These are phyloP conservation scores for Bonia amplexicaulis DNA, from an alignment of 176 grass and related monocot species.

Conservation along the genomic window DNA sequence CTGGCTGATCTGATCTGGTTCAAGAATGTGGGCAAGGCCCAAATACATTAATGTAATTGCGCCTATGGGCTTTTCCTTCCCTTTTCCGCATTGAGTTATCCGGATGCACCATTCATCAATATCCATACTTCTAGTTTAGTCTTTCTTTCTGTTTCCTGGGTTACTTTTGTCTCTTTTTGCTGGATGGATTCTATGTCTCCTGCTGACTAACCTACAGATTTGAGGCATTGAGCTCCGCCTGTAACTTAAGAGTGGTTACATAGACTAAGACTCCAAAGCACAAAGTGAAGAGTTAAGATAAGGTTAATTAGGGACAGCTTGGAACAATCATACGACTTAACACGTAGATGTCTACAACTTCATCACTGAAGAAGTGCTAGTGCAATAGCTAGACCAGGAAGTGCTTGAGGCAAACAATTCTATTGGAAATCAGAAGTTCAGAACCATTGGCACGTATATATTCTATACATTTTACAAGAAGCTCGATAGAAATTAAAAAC, in stretches of 20 bases:
- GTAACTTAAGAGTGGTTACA: conserved; percentile 26
- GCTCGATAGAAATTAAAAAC: neutral
- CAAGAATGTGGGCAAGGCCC: conserved; percentile 15
- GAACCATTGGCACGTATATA: neutral
- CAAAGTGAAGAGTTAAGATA: conserved; percentile 33
- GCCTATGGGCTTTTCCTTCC: neutral
- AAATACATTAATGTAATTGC: conserved; percentile 11
- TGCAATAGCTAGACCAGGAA: neutral
- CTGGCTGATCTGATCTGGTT: neutral
- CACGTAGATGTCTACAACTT: conserved; percentile 42
- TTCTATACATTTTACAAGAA: conserved; percentile 11
- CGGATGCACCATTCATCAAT: neutral
- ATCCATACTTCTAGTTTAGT: neutral
- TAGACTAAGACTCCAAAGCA: conserved; percentile 32
- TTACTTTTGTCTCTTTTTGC: conserved; percentile 19
- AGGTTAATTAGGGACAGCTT: conserved; percentile 34
- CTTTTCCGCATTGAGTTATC: conserved; percentile 8
- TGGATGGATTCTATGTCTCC: neutral
- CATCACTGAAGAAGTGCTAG: conserved; percentile 10
- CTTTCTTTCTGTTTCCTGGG: neutral
- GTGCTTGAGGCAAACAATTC: neutral
- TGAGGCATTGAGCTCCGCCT: conserved; percentile 14
- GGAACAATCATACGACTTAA: conserved; percentile 21
- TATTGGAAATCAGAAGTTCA: neutral
- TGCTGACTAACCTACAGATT: conserved; percentile 14